A percentile compares a stretch with the other conserved stretches of the same genome.
Evolutionary conservation across 495 filamentous ascomycete genomes (phyloP).

Genomic region (Cercophora samala): DNA sequence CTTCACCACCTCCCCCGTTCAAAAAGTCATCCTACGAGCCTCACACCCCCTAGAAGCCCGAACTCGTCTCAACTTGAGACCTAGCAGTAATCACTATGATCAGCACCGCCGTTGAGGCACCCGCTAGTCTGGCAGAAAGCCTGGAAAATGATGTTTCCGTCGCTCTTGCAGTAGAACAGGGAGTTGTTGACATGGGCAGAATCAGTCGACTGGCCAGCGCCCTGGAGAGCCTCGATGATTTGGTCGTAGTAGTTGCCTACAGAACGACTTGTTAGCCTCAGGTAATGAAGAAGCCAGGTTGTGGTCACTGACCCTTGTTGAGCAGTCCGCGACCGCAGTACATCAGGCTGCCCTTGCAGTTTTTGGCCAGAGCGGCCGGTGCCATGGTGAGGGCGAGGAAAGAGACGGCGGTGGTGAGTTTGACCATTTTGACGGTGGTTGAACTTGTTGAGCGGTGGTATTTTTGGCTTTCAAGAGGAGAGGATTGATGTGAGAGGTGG

Average conservation of each 20-base stretch:
- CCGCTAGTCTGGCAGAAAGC: background rate
- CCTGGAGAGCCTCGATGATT: slow-evolving; percentile 3
- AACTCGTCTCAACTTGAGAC: background rate
- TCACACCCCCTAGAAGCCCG: background rate
- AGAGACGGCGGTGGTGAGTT: background rate
- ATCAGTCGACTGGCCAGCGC: slow-evolving; percentile 1
- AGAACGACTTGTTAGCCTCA: background rate
- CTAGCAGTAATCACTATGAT: slow-evolving; percentile 1
- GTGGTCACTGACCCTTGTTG: slow-evolving; percentile 2
- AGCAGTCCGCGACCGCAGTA: slow-evolving; percentile 7
- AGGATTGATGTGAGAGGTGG: background rate
- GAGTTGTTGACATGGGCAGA: background rate
- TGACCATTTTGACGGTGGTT: background rate
- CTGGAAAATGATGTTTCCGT: slow-evolving; percentile 3
- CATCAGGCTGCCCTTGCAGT: background rate
- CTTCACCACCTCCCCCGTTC: background rate
- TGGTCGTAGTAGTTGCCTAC: slow-evolving; percentile 5
- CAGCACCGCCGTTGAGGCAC: slow-evolving; percentile 3
- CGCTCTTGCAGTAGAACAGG: background rate
- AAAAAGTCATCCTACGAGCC: background rate
- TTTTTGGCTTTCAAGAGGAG: background rate
- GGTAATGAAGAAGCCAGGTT: background rate
- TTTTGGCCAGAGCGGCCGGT: background rate
- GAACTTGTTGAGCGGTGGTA: background rate
- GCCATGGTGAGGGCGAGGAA: background rate